Evolutionary conservation across 2,329 filamentous ascomycete genomes (phyloP), one percentile per base, ranked within the genome.

Genomic region (Kalaharituber pfeilii): DNA sequence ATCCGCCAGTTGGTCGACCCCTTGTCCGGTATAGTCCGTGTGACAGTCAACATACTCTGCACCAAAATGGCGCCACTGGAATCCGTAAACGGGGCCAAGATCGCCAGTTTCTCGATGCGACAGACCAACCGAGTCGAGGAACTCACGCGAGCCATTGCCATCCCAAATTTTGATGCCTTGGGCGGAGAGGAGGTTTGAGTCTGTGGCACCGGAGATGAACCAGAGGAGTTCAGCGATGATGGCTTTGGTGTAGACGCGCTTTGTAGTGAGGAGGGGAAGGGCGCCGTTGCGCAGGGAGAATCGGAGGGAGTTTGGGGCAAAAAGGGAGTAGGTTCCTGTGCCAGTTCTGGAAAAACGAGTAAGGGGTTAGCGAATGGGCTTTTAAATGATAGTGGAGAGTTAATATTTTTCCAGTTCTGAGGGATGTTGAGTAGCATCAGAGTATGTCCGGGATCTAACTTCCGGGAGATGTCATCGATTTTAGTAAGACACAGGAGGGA

Each of bases 1-100:
- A 57, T 93, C 84, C 15, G 84, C 84, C 33, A 98, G 74, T 72
- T 98, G 91, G 67, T 98, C 91, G 15, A 95, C 86, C 18, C 91
- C 91, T 67, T 94, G 75, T 0, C 85, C 87, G 0, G 79, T 75
- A 69, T 98, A 98, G 67, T 96, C 86, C 0, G 83, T 76, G 60
- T 80, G 73, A 13, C 81, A 76, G 65, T 89, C 83, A 18, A 81
- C 72, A 67, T 98, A 98, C 58, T 86, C 80, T 3, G 91, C 91
- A 51, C 91, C 91, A 65, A 98, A 98, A 69, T 96, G 89, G 2
- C 91, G 84, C 91, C 91, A 98, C 70, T 98, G 91, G 71, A 98
- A 98, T 1, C 91, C 91, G 67, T 98, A 98, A 0, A 96, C 88
- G 27, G 91, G 91, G 0, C 91, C 91, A 0, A 98, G 74, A 65